phyloP scores from a whole-genome alignment of 2,329 filamentous ascomycete genomes.

The Falciphora oryzae region DNA sequence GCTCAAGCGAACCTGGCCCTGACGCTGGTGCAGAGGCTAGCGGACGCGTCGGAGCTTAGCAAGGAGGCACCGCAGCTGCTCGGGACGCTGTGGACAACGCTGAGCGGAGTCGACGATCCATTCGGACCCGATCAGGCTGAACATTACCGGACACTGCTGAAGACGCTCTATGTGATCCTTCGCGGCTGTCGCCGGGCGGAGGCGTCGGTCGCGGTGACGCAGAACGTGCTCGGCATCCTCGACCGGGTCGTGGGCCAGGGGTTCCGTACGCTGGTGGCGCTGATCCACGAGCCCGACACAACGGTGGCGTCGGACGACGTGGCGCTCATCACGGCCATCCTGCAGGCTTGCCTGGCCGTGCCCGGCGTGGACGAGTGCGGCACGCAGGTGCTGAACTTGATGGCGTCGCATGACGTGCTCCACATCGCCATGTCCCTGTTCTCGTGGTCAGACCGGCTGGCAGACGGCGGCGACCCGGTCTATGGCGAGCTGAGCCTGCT shows the following conservation, averaged over 20 bases:
- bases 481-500: constrained; percentile 90
- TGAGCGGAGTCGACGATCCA: constrained; percentile 48
- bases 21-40: constrained; percentile 73
- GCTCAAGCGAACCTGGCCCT: constrained; percentile 75
- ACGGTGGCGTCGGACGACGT: constrained; percentile 72
- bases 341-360: constrained; percentile 77
- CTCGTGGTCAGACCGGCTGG: constrained; percentile 85
- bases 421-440: constrained; percentile 83
- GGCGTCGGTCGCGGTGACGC: constrained; percentile 40
- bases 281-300: constrained; percentile 69
- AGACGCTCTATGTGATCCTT: constrained; percentile 77
- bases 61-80: constrained; percentile 48
- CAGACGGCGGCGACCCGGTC: constrained; percentile 68
- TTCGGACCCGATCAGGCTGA: constrained; percentile 46
- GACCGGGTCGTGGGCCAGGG: constrained; percentile 74
- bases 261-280: constrained; percentile 73
- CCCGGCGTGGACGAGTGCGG: constrained; percentile 69
- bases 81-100: constrained; percentile 43
- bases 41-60: constrained; percentile 47
- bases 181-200: constrained; percentile 49
- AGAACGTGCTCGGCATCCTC: constrained; percentile 71
- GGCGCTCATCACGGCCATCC: constrained; percentile 76
- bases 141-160: constrained; percentile 80
- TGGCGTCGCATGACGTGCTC: constrained; percentile 65
- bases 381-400: constrained; percentile 63